Evolutionary conservation across 1,284 basidiomycete genomes (phyloP), one percentile per base, ranked within the genome.

Genomic region (Stereum hirsutum): DNA sequence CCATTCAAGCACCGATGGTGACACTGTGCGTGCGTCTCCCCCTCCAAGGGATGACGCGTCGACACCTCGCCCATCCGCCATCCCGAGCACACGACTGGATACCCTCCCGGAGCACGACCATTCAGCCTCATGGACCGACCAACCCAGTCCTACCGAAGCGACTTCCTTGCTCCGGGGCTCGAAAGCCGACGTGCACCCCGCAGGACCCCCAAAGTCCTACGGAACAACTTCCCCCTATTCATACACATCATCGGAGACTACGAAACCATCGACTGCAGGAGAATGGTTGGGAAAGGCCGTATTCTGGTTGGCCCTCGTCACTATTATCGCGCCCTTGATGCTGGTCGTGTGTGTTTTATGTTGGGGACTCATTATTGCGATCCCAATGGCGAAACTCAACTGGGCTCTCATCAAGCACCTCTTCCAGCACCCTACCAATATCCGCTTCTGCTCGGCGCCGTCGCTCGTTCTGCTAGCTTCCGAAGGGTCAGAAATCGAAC

Each of bases 321-420:
- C 74, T 46, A 64, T 97, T 56, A 82, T 99, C 54, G 87, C 90
- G 1, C 96, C 96, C 3, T 66, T 91, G 47, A 86, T 99, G 77
- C 73, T 94, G 40, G 46, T 84, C 47, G 89, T 90, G 26, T 94
- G 92, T 59, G 58, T 89, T 45, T 65, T 92, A 35, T 98, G 94
- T 67, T 99, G 94, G 92, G 89, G 74, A 21, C 72, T 93, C 49
- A 84, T 99, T 47, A 74, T 99, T 58, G 88, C 94, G 31, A 90
- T 99, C 49, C 96, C 96, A 6, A 99, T 99, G 96, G 96, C 94
- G 27, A 95, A 89, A 62, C 74, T 99, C 37, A 90, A 83, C 50
- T 99, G 95, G 94, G 89, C 82, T 12, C 74, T 99, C 32, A 74
- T 99, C 58, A 82, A 84, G 45, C 78, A 92, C 57, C 72, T 99